Conservation (phyloP, 2,329 filamentous ascomycete genomes). For the Alternaria sp. region DNA sequence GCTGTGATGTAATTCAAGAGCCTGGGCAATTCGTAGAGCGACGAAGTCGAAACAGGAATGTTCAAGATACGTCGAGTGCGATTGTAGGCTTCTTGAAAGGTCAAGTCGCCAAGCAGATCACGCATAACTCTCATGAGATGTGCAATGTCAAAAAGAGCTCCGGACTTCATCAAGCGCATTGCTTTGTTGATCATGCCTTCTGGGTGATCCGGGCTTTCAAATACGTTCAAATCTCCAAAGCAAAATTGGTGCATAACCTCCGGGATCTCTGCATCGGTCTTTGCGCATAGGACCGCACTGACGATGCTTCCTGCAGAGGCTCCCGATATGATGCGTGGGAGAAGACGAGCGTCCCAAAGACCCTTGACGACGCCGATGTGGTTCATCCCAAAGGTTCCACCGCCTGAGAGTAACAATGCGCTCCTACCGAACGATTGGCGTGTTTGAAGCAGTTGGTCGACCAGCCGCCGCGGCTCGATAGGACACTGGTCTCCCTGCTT, state of each 20-base stretch:
- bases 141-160: constrained; percentile 82
- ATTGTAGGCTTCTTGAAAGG: constrained; percentile 95
- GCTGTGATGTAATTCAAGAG: constrained; percentile 92
- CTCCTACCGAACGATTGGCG: constrained; percentile 85
- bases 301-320: constrained; percentile 89
- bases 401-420: constrained; percentile 81
- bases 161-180: constrained; percentile 77
- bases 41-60: constrained; percentile 88
- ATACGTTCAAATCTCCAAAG: constrained; percentile 80
- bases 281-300: constrained; percentile 77
- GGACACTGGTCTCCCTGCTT: constrained; percentile 56
- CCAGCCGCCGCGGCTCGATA: constrained; percentile 64
- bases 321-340: constrained; percentile 86
- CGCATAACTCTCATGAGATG: constrained; percentile 84
- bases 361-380: constrained; percentile 88
- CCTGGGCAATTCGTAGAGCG: constrained; percentile 83
- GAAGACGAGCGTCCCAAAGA: constrained; percentile 73
- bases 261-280: constrained; percentile 79
- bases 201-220: constrained; percentile 66
- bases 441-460: constrained; percentile 73
- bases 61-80: constrained; percentile 91
- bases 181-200: constrained; percentile 73
- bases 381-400: constrained; percentile 89
- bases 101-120: constrained; percentile 81
- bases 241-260: constrained; percentile 72